Conservation (phyloP, 2,329 filamentous ascomycete species). For the Cytospora chrysosperma region DNA sequence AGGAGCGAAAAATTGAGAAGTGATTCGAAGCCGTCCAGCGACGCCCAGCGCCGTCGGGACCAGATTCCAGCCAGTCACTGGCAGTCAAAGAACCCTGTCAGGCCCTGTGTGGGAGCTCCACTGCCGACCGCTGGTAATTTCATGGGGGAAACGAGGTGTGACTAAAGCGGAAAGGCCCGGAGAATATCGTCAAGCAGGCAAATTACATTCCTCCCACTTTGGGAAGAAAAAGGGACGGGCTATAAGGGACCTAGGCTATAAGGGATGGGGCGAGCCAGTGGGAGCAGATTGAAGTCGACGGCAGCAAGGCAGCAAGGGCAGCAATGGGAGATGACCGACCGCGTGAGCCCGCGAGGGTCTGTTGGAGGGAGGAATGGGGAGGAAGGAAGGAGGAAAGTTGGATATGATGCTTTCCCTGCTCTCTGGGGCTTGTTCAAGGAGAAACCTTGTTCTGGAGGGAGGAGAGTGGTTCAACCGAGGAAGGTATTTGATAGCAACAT, state of each 20-base stretch:
- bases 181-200: conserved; percentile 4
- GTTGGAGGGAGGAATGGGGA: too few relatives aligned
- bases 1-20: neutral
- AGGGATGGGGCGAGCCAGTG: neutral
- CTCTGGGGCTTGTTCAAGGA: too few relatives aligned
- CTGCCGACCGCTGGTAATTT: conserved; percentile 18
- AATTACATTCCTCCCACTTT: conserved; percentile 16
- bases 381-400: neutral
- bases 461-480: too few relatives aligned
- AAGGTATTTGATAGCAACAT: too few relatives aligned
- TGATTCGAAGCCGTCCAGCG: neutral
- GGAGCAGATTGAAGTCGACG: neutral
- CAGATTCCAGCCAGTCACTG: neutral
- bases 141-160: conserved; percentile 14
- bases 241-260: neutral
- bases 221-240: conserved; percentile 5
- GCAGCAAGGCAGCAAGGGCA: neutral
- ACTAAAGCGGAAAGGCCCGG: conserved; percentile 17
- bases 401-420: neutral
- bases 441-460: too few relatives aligned
- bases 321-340: neutral
- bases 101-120: conserved; percentile 13
- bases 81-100: conserved; percentile 4
- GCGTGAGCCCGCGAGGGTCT: neutral
- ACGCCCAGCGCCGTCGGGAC: neutral